These are phyloP conservation scores for Urostyla sp. DNA, from an alignment of 73 alveolate species.

Conservation along the genomic window DNA sequence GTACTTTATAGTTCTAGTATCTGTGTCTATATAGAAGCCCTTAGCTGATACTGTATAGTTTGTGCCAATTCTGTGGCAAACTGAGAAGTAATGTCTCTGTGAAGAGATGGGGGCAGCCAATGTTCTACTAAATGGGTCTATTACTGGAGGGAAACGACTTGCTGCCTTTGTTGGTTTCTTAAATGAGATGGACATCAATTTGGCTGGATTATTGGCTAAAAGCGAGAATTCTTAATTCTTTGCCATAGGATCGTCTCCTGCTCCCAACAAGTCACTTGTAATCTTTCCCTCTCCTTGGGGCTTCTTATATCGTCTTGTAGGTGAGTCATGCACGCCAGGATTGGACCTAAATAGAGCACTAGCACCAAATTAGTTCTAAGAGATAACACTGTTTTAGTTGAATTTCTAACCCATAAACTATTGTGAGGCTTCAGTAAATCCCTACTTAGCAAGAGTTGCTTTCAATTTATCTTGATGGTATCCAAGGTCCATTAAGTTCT, in stretches of 20 bases:
- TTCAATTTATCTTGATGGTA: not conserved
- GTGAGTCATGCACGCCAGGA: slow-evolving; percentile 56
- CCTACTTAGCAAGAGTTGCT: not conserved
- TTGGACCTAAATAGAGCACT: slow-evolving; percentile 1
- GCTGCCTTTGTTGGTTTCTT: slow-evolving; percentile 86
- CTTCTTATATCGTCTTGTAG: slow-evolving; percentile 83
- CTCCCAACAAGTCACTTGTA: slow-evolving; percentile 81
- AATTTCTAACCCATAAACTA: slow-evolving; percentile 59
- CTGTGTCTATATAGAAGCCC: slow-evolving; percentile 86
- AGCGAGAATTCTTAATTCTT: slow-evolving; percentile 82
- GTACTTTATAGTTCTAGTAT: slow-evolving; percentile 80
- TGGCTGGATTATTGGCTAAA: slow-evolving; percentile 79
- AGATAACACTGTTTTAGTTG: slow-evolving; percentile 16
- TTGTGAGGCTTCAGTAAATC: slow-evolving; percentile 42
- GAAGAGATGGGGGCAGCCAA: slow-evolving; percentile 95
- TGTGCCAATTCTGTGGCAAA: slow-evolving; percentile 88
- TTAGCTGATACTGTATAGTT: slow-evolving; percentile 84
- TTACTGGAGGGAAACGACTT: slow-evolving; percentile 95
- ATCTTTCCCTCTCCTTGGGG: slow-evolving; percentile 78
- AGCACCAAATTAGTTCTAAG: not conserved
- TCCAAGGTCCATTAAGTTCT: slow-evolving; percentile 73
- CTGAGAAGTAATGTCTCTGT: slow-evolving; percentile 84
- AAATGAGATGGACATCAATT: slow-evolving; percentile 74
- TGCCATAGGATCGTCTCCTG: slow-evolving; percentile 91
- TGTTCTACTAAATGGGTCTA: slow-evolving; percentile 94